Base-by-base conservation (phyloP, 148 eudicot genomes). In the Persicaria tinctoria region DNA sequence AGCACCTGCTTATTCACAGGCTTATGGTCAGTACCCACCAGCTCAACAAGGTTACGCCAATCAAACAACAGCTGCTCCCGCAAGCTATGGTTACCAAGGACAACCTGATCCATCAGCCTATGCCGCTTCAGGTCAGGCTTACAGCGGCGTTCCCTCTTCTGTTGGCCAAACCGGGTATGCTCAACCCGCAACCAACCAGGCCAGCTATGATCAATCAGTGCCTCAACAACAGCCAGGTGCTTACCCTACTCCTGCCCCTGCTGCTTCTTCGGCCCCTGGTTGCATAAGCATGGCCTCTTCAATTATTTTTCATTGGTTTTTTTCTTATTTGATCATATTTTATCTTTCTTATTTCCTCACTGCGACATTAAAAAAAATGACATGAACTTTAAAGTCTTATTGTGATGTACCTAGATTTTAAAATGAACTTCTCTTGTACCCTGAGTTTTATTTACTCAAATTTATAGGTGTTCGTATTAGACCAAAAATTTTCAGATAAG, bases 31-130 rank as follows among this genome's bases (percentile, higher is more conserved):
- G 10, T 84, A 87, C 73, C 86, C 88, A 45, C 70, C 85, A 51
- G 44, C 89, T 2, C 93, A 89, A 72, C 81, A 86, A 45, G 86
- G 83, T 45, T 88, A 90, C 64, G 47, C 46, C 60, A 91, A 88
- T 70, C 95, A 80, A 17, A 63, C 87, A 18, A 82, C 89, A 77
- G 83, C 83, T 6, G 56, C 74, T 27, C 76, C 73, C 55, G 82
- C 87, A 17, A 73, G 80, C 7, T 86, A 87, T 73, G 93, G 89
- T 20, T 91, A 91, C 68, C 97, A 85, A 70, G 86, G 84, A 10
- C 87, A 82, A 69, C 78, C 75, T 1, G 87, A 85, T 11, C 83
- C 83, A 7, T 81, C 86, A 6, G 80, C 85, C 50, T 85, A 85
- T 64, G 83, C 81, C 77, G 81, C 73, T 0, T 78, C 85, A 49